Base-by-base conservation (phyloP, 2,329 filamentous ascomycete genomes). In the Aspergillus neoniger region DNA sequence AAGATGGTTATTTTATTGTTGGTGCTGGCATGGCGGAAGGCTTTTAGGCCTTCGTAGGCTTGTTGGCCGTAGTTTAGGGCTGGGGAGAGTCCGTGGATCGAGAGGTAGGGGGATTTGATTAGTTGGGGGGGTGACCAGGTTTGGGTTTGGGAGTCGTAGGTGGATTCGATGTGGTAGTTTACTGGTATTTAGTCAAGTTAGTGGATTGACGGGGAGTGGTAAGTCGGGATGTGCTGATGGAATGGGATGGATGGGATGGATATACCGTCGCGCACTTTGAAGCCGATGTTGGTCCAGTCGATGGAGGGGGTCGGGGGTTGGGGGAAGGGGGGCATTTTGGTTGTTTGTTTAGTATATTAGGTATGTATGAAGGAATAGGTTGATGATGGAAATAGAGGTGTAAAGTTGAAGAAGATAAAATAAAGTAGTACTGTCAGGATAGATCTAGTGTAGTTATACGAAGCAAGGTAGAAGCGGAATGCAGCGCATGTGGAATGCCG, bases 1-100 rank as follows among this genome's bases (percentile, higher is more conserved):
- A 98, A 98, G 76, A 98, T 86, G 74, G 88, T 86, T 79, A 98
- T 93, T 61, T 80, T 78, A 61, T 82, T 74, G 15, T 9, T 86
- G 79, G 98, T 74, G 75, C 90, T 86, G 60, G 84, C 81, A 58
- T 76, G 73, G 64, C 94, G 92, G 85, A 97, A 97, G 58, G 94
- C 93, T 79, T 98, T 98, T 75, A 98, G 87, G n/a, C 95, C 95
- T 77, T 99, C 95, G 82, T 96, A 99, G 70, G 92, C 94, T 81
- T 98, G 95, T 75, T 96, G 92, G 60, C 94, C 92, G 77, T 99
- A 99, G 84, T 99, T 99, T 66, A 98, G 86, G 47, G 88, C 94
- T 0, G 95, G 93, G 0, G 93, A 89, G 91, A 99, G 95, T 77
- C 94, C 95, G 78, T 98, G 94, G 73, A 98, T 88, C 67, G 88